Evolutionary conservation across 2,329 filamentous ascomycete genomes (phyloP).

Genomic region (Furcasterigmium sp.): DNA sequence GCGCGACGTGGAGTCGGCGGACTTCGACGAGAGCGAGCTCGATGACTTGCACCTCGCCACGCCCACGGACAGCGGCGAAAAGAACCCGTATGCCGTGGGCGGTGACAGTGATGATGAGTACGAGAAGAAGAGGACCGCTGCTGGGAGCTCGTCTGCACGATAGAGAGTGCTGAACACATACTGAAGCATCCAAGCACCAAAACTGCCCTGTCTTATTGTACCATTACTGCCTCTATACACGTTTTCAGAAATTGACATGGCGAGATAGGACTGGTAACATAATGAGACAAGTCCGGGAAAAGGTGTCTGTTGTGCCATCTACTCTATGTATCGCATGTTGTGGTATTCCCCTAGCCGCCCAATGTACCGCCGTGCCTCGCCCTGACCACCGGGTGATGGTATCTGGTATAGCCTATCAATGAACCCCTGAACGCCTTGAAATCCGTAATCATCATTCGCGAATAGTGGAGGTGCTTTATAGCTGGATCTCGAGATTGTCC

Average conservation of each 20-base stretch:
- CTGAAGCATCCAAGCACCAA: too few species aligned
- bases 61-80: slow-evolving; percentile 33
- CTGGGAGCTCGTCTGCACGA: slow-evolving; percentile 3
- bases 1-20: slow-evolving; percentile 56
- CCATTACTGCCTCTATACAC: too few species aligned
- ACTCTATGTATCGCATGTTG: neutral
- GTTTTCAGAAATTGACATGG: too few species aligned
- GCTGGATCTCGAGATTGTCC: slow-evolving; percentile 78
- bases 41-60: slow-evolving; percentile 53
- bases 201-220: too few species aligned
- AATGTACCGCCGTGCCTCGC: neutral
- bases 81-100: slow-evolving; percentile 51
- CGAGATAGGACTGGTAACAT: too few species aligned
- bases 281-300: too few species aligned
- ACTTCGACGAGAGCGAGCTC: slow-evolving; percentile 62
- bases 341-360: neutral
- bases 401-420: too few species aligned
- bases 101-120: slow-evolving; percentile 51
- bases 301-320: neutral
- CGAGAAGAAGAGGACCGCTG: slow-evolving; percentile 14
- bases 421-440: too few species aligned
- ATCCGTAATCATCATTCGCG: neutral
- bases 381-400: neutral
- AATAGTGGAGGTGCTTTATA: slow-evolving; percentile 42
- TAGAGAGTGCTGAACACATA: too few species aligned